phyloP scores from a whole-genome alignment of 1,284 basidiomycete genomes.

The Sporisorium reilianum region DNA sequence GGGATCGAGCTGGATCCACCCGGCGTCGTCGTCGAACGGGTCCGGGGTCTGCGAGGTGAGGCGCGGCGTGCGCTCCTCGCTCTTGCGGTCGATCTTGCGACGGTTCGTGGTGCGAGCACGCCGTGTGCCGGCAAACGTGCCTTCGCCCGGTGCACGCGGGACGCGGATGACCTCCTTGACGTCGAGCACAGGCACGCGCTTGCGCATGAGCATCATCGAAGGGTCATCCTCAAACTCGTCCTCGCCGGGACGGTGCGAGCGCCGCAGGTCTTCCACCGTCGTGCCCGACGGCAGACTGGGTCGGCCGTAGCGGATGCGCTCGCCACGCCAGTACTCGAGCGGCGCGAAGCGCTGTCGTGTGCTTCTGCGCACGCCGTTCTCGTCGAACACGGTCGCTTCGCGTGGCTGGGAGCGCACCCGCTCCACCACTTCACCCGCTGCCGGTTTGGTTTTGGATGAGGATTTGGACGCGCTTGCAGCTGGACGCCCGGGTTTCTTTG shows the following conservation, averaged over 20 bases:
- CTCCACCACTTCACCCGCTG: conserved; percentile 36
- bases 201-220: conserved; percentile 26
- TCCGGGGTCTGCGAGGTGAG: conserved; percentile 66
- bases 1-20: conserved; percentile 72
- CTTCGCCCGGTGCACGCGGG: conserved; percentile 76
- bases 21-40: conserved; percentile 17
- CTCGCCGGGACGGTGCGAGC: conserved; percentile 37
- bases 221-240: conserved; percentile 59
- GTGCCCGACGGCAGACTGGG: conserved; percentile 49
- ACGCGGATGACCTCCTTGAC: conserved; percentile 85
- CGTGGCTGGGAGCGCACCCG: conserved; percentile 28
- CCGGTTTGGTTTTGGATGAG: conserved; percentile 24
- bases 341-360: conserved; percentile 80
- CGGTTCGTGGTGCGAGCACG: conserved; percentile 4
- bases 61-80: conserved; percentile 65
- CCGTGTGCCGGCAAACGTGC: conserved; percentile 63
- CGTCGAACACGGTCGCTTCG: conserved; percentile 43
- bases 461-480: conserved; percentile 26
- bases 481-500: neutral
- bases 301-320: conserved; percentile 81
- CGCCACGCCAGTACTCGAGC: conserved; percentile 92
- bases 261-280: conserved; percentile 27
- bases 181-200: conserved; percentile 75
- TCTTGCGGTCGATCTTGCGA: conserved; percentile 26
- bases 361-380: conserved; percentile 80